Evolutionary conservation across 2,329 filamentous ascomycete species (phyloP).

Genomic region (Curvularia sp.): DNA sequence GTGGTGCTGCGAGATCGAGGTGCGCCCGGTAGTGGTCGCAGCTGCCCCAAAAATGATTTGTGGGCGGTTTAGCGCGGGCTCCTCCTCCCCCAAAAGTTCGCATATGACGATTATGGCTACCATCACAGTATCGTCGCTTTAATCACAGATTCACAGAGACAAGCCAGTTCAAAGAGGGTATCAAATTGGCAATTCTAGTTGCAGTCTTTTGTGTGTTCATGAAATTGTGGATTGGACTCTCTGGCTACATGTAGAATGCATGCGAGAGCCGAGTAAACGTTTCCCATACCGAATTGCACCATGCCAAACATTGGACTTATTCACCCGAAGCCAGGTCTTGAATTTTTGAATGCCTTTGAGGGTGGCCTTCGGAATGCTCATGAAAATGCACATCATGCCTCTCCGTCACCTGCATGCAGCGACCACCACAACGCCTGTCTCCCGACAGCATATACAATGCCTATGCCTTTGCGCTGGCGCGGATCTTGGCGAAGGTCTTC

Average conservation of each 20-base stretch:
- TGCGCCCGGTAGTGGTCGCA: slow-evolving; percentile 25
- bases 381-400: slow-evolving; percentile 50
- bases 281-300: slow-evolving; percentile 51
- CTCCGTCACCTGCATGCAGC: slow-evolving; percentile 42
- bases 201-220: slow-evolving; percentile 43
- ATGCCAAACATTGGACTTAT: slow-evolving; percentile 48
- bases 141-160: slow-evolving; percentile 5
- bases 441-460: slow-evolving; percentile 38
- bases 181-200: slow-evolving; percentile 46
- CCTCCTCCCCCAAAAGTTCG: slow-evolving; percentile 6
- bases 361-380: slow-evolving; percentile 47
- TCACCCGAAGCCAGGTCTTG: slow-evolving; percentile 47
- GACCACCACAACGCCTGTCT: slow-evolving; percentile 39
- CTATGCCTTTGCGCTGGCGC: slow-evolving; percentile 51
- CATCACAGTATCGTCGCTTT: background rate
- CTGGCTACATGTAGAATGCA: slow-evolving; percentile 50
- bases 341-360: slow-evolving; percentile 50
- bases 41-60: slow-evolving; percentile 29
- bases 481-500: slow-evolving; percentile 92
- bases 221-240: slow-evolving; percentile 49
- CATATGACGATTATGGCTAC: slow-evolving; percentile 17
- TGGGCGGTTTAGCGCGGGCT: slow-evolving; percentile 42
- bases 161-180: slow-evolving; percentile 36
- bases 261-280: slow-evolving; percentile 51
- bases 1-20: slow-evolving; percentile 22